Evolutionary conservation across 441 rosid species (phyloP).

Genomic region (Gossypium gossypioides): DNA sequence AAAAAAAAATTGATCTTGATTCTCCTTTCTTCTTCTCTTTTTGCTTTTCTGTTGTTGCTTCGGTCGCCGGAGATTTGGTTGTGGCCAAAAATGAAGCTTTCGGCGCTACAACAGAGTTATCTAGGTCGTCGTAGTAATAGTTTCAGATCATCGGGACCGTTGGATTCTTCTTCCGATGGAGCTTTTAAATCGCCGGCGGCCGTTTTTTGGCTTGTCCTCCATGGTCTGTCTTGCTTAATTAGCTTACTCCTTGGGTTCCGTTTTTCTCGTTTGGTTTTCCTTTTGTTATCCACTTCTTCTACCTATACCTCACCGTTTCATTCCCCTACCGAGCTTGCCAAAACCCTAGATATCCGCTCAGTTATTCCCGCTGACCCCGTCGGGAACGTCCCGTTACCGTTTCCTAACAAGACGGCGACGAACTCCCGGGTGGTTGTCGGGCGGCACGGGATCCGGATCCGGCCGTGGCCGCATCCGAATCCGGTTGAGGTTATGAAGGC

Average conservation of each 20-base stretch:
- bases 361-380: constrained; percentile 10
- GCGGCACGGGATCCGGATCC: constrained; percentile 98
- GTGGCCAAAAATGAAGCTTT: constrained; percentile 54
- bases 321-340: constrained; percentile 25
- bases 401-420: constrained; percentile 26
- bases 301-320: constrained; percentile 56
- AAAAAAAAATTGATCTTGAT: constrained; percentile 6
- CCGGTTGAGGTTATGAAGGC: constrained; percentile 89
- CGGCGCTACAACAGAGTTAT: constrained; percentile 73
- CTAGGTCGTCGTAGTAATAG: constrained; percentile 57
- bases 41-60: background rate
- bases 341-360: constrained; percentile 19
- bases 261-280: constrained; percentile 79
- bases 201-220: constrained; percentile 63
- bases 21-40: background rate
- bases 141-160: constrained; percentile 46
- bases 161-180: constrained; percentile 48
- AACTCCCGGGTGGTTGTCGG: constrained; percentile 81
- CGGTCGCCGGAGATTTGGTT: constrained; percentile 16
- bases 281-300: constrained; percentile 58
- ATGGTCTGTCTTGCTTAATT: constrained; percentile 70
- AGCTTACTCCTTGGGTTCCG: constrained; percentile 82
- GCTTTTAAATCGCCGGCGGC: constrained; percentile 57
- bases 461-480: constrained; percentile 97
- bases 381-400: constrained; percentile 13